These are phyloP conservation scores for Calonectria multiphialidica DNA, from an alignment of 2,329 filamentous ascomycete species.

Conservation along the genomic window DNA sequence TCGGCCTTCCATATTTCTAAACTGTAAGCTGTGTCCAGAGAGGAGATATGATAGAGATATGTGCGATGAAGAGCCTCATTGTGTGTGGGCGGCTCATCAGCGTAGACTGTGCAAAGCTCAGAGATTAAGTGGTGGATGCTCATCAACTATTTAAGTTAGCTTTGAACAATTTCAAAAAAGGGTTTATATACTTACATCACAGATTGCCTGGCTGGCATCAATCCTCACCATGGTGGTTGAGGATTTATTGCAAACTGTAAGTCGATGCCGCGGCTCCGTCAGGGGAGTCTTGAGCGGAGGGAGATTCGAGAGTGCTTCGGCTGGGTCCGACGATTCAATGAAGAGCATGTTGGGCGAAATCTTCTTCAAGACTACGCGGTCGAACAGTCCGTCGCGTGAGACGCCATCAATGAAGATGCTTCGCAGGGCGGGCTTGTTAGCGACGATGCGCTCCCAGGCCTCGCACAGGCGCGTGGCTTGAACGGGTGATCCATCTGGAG, in stretches of 20 bases:
- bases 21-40: slow-evolving; percentile 47
- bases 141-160: slow-evolving; percentile 30
- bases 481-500: slow-evolving; percentile 50
- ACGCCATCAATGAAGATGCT: slow-evolving; percentile 66
- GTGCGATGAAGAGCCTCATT: slow-evolving; percentile 38
- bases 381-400: slow-evolving; percentile 61
- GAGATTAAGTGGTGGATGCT: slow-evolving; percentile 61
- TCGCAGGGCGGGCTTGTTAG: slow-evolving; percentile 59
- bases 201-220: slow-evolving; percentile 64
- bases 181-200: slow-evolving; percentile 51
- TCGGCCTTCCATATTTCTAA: slow-evolving; percentile 61
- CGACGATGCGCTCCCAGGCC: slow-evolving; percentile 63
- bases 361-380: slow-evolving; percentile 61
- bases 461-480: slow-evolving; percentile 60
- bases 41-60: slow-evolving; percentile 43
- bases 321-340: slow-evolving; percentile 57
- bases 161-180: rapidly evolving
- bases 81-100: slow-evolving; percentile 47
- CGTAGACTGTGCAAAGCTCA: slow-evolving; percentile 61
- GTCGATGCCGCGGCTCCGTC: slow-evolving; percentile 60
- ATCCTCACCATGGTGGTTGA: slow-evolving; percentile 61
- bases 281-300: slow-evolving; percentile 53
- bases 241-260: slow-evolving; percentile 61
- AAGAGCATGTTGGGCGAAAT: slow-evolving; percentile 66
- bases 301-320: slow-evolving; percentile 53